Conservation (phyloP, 495 filamentous ascomycete genomes). For the Parathielavia appendiculata region DNA sequence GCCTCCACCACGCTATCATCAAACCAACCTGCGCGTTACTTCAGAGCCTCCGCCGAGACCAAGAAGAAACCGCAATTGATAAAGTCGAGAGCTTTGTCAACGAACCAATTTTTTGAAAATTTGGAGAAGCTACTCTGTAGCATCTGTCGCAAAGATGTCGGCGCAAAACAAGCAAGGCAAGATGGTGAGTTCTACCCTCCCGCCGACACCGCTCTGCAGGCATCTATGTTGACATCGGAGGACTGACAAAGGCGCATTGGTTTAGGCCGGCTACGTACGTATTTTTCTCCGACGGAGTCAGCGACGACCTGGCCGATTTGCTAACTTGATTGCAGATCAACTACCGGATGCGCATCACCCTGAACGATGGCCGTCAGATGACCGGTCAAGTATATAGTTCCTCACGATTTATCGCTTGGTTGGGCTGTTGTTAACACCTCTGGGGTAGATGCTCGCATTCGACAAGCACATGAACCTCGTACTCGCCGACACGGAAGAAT, state of each 20-base stretch:
- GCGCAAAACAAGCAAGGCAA: conserved; percentile 98
- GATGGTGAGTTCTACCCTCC: conserved; percentile 70
- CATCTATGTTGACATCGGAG: conserved; percentile 55
- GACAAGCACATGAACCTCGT: conserved; percentile 94
- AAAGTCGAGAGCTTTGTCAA: conserved; percentile 29
- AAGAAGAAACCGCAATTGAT: conserved; percentile 24
- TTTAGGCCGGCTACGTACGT: conserved; percentile 94
- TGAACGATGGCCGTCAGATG: conserved; percentile 95
- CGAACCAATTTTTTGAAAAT: conserved; percentile 51
- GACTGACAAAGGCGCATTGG: conserved; percentile 58
- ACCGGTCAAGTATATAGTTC: conserved; percentile 69
- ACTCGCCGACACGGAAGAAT: conserved; percentile 97
- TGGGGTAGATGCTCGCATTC: conserved; percentile 36
- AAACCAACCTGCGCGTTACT: conserved; percentile 34
- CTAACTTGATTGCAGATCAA: conserved; percentile 71
- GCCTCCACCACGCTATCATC: conserved; percentile 4
- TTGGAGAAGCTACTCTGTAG: conserved; percentile 57
- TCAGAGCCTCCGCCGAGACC: conserved; percentile 30
- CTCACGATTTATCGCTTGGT: background rate
- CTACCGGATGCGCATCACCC: conserved; percentile 95
- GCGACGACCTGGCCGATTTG: conserved; percentile 7
- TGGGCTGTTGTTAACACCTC: conserved; percentile 21
- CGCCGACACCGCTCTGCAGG: conserved; percentile 35
- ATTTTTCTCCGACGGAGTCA: background rate
- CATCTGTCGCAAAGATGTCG: conserved; percentile 62